Conservation (phyloP, 23 red algal genomes). For the Gracilaria vermiculophylla region DNA sequence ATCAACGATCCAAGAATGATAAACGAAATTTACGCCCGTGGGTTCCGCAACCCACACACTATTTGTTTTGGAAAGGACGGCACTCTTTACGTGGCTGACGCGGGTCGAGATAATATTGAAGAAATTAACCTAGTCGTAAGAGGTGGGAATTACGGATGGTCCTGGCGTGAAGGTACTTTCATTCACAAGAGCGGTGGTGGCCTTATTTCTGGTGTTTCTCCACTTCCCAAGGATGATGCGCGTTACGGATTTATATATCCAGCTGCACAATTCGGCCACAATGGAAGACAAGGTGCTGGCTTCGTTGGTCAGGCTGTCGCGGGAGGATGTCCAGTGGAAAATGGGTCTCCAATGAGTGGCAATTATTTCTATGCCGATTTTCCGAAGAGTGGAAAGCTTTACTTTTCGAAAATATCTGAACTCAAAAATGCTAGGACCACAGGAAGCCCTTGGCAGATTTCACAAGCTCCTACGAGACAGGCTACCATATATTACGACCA, state of each 20-base stretch:
- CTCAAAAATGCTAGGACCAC: constrained; percentile 9
- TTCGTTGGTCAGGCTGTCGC: constrained; percentile 59
- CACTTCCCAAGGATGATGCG: constrained; percentile 19
- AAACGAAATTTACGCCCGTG: constrained; percentile 31
- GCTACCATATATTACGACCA: constrained; percentile 11
- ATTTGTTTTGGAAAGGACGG: constrained; percentile 43
- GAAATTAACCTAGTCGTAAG: constrained; percentile 32
- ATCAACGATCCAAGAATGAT: not conserved
- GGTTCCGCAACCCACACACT: constrained; percentile 52
- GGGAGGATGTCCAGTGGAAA: constrained; percentile 57
- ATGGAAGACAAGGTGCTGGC: constrained; percentile 18
- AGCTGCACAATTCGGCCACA: constrained; percentile 40
- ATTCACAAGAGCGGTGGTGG: constrained; percentile 29
- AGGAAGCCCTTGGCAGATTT: not conserved
- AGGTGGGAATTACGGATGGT: constrained; percentile 50
- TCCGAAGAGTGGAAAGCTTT: constrained; percentile 42
- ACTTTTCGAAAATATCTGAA: constrained; percentile 23
- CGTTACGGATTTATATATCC: constrained; percentile 19
- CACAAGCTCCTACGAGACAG: constrained; percentile 35
- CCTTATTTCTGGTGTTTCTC: constrained; percentile 10
- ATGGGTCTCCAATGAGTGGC: constrained; percentile 38
- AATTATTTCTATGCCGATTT: constrained; percentile 59
- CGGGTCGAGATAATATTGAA: constrained; percentile 55
- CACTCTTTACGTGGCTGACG: constrained; percentile 49
- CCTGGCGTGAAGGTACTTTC: constrained; percentile 44